Evolutionary conservation across 1,284 basidiomycete genomes (phyloP).

Genomic region (Ustilago crameri): DNA sequence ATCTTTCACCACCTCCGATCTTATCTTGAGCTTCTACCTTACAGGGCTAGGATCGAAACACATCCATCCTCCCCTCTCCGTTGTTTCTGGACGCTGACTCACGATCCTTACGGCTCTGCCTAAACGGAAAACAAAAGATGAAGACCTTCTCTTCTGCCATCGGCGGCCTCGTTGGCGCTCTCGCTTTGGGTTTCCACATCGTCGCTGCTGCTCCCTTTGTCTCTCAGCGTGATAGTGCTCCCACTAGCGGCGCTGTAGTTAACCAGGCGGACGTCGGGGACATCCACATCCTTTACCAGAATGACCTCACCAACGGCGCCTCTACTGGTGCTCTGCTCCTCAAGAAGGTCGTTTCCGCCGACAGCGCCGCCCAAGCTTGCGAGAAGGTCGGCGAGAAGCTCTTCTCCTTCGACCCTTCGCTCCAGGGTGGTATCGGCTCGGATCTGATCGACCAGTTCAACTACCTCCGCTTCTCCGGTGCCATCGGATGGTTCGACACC

Average conservation of each 20-base stretch:
- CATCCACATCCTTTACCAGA: conserved; percentile 53
- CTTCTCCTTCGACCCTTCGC: conserved; percentile 32
- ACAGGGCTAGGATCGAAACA: no score
- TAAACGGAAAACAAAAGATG: conserved; percentile 1
- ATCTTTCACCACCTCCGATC: no score
- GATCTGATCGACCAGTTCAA: conserved; percentile 44
- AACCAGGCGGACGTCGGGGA: conserved; percentile 29
- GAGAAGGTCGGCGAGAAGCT: conserved; percentile 43
- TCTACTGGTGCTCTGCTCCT: conserved; percentile 51
- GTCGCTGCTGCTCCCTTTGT: conserved; percentile 12
- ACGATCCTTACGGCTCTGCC: no score
- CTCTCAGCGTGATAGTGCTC: conserved; percentile 1
- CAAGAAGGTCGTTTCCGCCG: conserved; percentile 19
- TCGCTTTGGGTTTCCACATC: conserved; percentile 15
- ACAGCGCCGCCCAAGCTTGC: conserved; percentile 40
- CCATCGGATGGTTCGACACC: conserved; percentile 19
- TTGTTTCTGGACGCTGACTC: no score
- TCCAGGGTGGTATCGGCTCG: conserved; percentile 16
- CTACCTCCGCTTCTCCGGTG: conserved; percentile 31
- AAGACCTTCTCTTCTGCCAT: conserved; percentile 13
- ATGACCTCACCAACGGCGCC: conserved; percentile 49
- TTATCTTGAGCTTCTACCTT: no score
- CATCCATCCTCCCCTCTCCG: no score
- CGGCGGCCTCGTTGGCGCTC: conserved; percentile 10
- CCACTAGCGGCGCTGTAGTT: neutral